These are phyloP conservation scores for Aspergillus sp. DNA, from an alignment of 2,329 filamentous ascomycete genomes.

Conservation along the genomic window DNA sequence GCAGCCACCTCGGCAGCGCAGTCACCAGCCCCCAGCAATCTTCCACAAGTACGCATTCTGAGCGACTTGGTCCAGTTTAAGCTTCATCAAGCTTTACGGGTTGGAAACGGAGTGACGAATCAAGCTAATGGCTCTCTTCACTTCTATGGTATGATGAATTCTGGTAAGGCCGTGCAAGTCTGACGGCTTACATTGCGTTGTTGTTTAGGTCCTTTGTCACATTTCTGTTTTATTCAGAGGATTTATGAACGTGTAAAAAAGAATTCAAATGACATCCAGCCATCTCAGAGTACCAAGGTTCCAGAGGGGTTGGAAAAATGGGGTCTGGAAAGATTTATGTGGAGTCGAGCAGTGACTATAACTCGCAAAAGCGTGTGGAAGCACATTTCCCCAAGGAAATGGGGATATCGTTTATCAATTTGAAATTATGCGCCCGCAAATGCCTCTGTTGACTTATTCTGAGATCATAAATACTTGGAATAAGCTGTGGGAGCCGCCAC, in stretches of 20 bases:
- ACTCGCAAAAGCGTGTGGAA: neutral
- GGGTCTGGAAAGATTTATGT: conserved; percentile 11
- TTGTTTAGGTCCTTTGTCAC: conserved; percentile 8
- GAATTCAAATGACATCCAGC: conserved; percentile 3
- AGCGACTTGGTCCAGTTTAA: conserved; percentile 9
- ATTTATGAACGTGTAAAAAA: conserved; percentile 9
- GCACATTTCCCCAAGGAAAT: neutral
- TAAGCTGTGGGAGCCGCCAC: conserved; percentile 10
- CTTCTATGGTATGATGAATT: conserved; percentile 15
- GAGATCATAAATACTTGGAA: conserved; percentile 8
- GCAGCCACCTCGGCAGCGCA: neutral
- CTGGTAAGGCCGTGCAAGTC: too few relatives aligned
- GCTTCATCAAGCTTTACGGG: conserved; percentile 10
- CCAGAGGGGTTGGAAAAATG: conserved; percentile 8
- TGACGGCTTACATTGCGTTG: too few relatives aligned
- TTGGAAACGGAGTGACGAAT: conserved; percentile 10
- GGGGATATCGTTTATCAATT: conserved; percentile 9
- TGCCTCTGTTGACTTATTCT: conserved; percentile 6
- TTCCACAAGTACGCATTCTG: neutral
- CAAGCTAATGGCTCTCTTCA: conserved; percentile 9
- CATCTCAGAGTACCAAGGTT: conserved; percentile 2
- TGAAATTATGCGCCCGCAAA: conserved; percentile 9
- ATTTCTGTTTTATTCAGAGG: conserved; percentile 10
- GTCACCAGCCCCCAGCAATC: neutral
- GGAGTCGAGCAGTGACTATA: neutral